A percentile compares a stretch with the other conserved stretches of the same genome.
Evolutionary conservation across 2,329 filamentous ascomycete species (phyloP).

Genomic region (Cordyceps farinosa): DNA sequence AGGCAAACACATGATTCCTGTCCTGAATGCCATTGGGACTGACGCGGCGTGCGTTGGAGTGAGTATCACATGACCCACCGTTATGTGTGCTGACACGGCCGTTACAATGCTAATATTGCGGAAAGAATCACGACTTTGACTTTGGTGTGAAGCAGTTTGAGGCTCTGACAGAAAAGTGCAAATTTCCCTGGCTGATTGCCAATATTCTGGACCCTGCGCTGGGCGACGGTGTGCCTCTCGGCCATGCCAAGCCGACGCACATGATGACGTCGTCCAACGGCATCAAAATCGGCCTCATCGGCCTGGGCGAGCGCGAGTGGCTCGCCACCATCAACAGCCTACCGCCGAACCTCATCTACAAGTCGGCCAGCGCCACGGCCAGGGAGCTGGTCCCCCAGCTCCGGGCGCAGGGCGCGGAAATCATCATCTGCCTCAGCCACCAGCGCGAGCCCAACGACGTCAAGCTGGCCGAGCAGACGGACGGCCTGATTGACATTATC

Average conservation of each 20-base stretch:
- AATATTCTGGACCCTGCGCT: slow-evolving; percentile 83
- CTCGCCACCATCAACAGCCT: slow-evolving; percentile 84
- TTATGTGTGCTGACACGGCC: background rate
- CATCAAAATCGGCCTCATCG: slow-evolving; percentile 80
- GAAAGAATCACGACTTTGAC: slow-evolving; percentile 84
- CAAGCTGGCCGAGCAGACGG: slow-evolving; percentile 72
- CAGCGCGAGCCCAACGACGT: slow-evolving; percentile 86
- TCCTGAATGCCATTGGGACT: slow-evolving; percentile 74
- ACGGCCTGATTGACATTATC: slow-evolving; percentile 77
- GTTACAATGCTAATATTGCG: background rate
- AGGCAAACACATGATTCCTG: slow-evolving; percentile 82
- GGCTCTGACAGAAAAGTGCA: slow-evolving; percentile 68
- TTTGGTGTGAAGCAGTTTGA: slow-evolving; percentile 82
- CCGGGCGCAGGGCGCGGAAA: slow-evolving; percentile 72
- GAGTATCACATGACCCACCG: slow-evolving; percentile 33
- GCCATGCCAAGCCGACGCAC: slow-evolving; percentile 68
- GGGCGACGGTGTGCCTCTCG: slow-evolving; percentile 70
- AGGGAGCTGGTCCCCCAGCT: slow-evolving; percentile 70
- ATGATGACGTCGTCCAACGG: slow-evolving; percentile 80
- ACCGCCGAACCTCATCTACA: slow-evolving; percentile 78
- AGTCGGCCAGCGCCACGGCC: slow-evolving; percentile 72
- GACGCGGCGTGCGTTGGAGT: slow-evolving; percentile 80
- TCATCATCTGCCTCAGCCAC: slow-evolving; percentile 79
- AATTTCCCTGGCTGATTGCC: slow-evolving; percentile 85
- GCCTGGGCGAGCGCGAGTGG: slow-evolving; percentile 84